Evolutionary conservation across 1,284 basidiomycete species (phyloP).

Genomic region (Boletus calvinii): DNA sequence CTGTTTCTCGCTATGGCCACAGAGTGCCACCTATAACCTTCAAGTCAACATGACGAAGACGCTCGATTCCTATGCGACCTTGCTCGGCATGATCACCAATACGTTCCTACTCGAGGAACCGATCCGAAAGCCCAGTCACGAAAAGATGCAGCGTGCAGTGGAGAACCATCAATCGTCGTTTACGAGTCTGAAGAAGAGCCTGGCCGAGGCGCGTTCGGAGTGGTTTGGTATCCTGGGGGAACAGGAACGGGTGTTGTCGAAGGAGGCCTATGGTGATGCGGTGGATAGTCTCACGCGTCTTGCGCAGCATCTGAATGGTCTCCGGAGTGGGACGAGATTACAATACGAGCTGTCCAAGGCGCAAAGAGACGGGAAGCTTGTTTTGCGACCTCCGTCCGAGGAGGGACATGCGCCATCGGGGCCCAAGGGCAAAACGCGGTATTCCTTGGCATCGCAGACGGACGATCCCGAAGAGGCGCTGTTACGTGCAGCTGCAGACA

Average conservation of each 20-base stretch:
- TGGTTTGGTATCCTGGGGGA: slow-evolving; percentile 51
- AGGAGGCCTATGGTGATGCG: slow-evolving; percentile 77
- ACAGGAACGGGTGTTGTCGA: slow-evolving; percentile 41
- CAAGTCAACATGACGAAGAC: slow-evolving; percentile 84
- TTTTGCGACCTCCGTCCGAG: slow-evolving; percentile 30
- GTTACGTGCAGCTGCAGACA: slow-evolving; percentile 64
- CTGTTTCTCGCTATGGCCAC: slow-evolving; percentile 83
- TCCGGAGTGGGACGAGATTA: slow-evolving; percentile 78
- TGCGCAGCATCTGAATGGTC: slow-evolving; percentile 87
- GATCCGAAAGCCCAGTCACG: slow-evolving; percentile 49
- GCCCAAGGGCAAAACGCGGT: slow-evolving; percentile 13
- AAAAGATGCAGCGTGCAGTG: slow-evolving; percentile 71
- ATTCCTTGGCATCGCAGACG: slow-evolving; percentile 17
- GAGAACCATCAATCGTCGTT: slow-evolving; percentile 85
- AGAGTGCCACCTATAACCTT: slow-evolving; percentile 79
- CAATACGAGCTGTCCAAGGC: slow-evolving; percentile 80
- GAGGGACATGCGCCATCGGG: slow-evolving; percentile 10
- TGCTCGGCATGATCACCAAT: slow-evolving; percentile 76
- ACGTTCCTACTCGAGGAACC: slow-evolving; percentile 84
- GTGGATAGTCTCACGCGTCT: slow-evolving; percentile 82
- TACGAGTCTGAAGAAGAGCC: slow-evolving; percentile 79
- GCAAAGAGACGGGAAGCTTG: slow-evolving; percentile 54
- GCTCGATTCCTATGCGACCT: slow-evolving; percentile 82
- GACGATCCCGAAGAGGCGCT: slow-evolving; percentile 57
- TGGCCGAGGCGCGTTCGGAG: slow-evolving; percentile 84